Percentiles rank a stretch among this genome's conserved stretches.
Evolutionary conservation across 2,329 filamentous ascomycete species (phyloP).

Genomic region (Truncatella angustata): DNA sequence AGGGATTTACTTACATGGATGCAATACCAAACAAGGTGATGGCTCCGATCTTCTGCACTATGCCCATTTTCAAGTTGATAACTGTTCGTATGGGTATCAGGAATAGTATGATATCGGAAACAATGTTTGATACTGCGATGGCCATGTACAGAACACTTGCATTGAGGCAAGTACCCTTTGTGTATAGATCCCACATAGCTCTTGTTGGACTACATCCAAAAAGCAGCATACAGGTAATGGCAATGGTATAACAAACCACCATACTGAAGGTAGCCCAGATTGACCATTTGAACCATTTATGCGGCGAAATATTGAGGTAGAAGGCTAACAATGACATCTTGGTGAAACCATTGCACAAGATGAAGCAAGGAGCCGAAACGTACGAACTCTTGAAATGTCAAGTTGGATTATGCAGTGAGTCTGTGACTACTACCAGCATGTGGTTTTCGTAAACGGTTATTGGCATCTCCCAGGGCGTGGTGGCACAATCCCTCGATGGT

Average conservation of each 20-base stretch:
- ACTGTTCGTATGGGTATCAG: conserved; percentile 42
- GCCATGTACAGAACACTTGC: conserved; percentile 12
- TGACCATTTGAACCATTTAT: conserved; percentile 16
- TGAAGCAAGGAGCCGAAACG: conserved; percentile 16
- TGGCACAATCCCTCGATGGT: too few relatives aligned
- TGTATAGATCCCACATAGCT: conserved; percentile 17
- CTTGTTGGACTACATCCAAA: conserved; percentile 24
- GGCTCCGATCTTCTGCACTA: conserved; percentile 41
- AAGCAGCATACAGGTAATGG: conserved; percentile 22
- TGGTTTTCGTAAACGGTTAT: too few relatives aligned
- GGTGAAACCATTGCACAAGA: conserved; percentile 21
- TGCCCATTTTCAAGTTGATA: conserved; percentile 37
- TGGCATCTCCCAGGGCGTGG: too few relatives aligned
- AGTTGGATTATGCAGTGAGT: neutral
- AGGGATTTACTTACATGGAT: too few relatives aligned
- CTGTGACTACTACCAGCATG: too few relatives aligned
- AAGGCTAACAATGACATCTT: conserved; percentile 26
- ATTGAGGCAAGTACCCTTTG: conserved; percentile 16
- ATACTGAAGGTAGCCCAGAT: conserved; percentile 20
- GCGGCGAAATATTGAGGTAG: conserved; percentile 23
- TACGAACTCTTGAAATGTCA: conserved; percentile 13
- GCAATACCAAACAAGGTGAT: conserved; percentile 41
- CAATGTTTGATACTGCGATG: conserved; percentile 39
- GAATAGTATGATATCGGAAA: conserved; percentile 42
- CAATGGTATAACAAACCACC: conserved; percentile 17